Base-by-base conservation (phyloP, 768 basidiomycete species). In the Tubosaeta sp. region DNA sequence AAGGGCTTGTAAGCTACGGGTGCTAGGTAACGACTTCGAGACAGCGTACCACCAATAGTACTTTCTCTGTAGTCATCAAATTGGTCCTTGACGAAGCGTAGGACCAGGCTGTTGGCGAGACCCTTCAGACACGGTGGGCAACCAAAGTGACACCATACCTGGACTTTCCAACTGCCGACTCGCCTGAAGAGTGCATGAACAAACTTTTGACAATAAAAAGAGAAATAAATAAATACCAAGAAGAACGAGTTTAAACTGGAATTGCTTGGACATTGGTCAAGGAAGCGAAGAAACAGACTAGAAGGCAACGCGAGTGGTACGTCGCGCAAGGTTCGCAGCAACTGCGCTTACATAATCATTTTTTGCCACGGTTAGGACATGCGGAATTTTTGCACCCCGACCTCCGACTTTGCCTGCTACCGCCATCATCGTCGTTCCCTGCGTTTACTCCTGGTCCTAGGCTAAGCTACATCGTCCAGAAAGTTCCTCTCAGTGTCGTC, bases 141-240 rank as follows among this genome's bases (percentile, higher is more conserved):
- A 44, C 38, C 31, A 34, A 39, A 34, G 43, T 33, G 19, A 37
- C 51, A 45, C 50, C 65, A 50, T 71, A 91, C 91, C 90, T 91
- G 55, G 88, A 91, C 78, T 99, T 99, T 48, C 97, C 97, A 46
- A 99, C 97, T 41, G 97, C 95, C 37, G 91, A 94, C 76, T 97
- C 95, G 63, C 95, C 94, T 97, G 65, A 38, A 31, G 12, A 52
- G 42, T 25, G 54, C 11, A 57, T 65, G 33, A 61, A 57, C 26
- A n/a, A 13, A 33, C 0, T 14, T 8, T 32, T 6, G 9, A 12
- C 3, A n/a, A 3, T 25, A 38, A 4, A 10, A 2, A 13, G 43
- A 5, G 10, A 19, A n/a, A 4, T 12, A 1, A 29, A 32, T 17
- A 13, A 74, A 58, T 55, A 91, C 97, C 97, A 56, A 97, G 83